These are phyloP conservation scores for Leucogyrophana mollusca DNA, from an alignment of 768 basidiomycete species.

Conservation along the genomic window DNA sequence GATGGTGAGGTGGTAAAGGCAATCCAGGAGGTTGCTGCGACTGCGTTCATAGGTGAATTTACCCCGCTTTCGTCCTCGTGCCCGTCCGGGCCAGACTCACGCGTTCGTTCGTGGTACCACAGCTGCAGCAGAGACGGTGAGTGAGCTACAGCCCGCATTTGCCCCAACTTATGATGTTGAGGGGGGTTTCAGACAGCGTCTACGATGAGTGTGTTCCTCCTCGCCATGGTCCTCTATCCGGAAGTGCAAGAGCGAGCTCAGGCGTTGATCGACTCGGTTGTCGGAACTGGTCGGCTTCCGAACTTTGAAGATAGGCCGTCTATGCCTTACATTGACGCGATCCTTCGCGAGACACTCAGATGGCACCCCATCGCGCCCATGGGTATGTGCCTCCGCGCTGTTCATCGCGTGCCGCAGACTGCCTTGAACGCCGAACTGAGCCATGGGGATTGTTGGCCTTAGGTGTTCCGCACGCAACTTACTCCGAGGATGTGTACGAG, in stretches of 20 bases:
- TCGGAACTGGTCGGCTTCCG: conserved; percentile 26
- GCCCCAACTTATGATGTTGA: neutral
- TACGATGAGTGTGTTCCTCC: conserved; percentile 27
- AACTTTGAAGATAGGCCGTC: conserved; percentile 19
- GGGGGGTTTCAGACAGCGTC: conserved; percentile 21
- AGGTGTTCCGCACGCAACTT: conserved; percentile 21
- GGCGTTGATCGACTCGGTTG: conserved; percentile 21
- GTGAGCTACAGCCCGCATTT: neutral
- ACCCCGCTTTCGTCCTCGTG: neutral
- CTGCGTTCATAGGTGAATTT: conserved; percentile 9
- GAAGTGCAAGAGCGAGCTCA: conserved; percentile 26
- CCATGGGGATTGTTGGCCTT: too few species aligned
- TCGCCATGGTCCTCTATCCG: conserved; percentile 33
- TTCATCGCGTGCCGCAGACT: neutral
- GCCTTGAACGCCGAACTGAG: too few species aligned
- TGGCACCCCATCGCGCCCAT: conserved; percentile 22
- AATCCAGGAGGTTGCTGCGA: neutral
- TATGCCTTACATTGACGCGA: conserved; percentile 24
- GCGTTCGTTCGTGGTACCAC: neutral
- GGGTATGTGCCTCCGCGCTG: conserved; percentile 12
- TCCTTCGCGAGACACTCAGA: conserved; percentile 28
- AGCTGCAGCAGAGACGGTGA: conserved; percentile 12
- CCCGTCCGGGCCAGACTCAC: neutral
- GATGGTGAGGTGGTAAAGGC: neutral
- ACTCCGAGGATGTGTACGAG: conserved; percentile 19